Base-by-base conservation (phyloP, 176 grass and related monocot species). In the Lolium perenne region DNA sequence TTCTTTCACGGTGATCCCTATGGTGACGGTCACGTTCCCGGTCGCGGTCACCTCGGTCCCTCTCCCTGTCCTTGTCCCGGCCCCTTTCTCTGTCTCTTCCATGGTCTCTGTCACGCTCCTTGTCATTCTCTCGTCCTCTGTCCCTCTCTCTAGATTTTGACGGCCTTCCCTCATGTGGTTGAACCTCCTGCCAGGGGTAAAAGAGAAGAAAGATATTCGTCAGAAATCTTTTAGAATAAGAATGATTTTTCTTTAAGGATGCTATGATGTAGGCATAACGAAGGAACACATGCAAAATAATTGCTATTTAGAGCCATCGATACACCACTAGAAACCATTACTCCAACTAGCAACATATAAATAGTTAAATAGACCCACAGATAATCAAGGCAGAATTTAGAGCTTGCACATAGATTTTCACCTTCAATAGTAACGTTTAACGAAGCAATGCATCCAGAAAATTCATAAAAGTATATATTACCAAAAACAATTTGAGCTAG, bases 111-210 rank as follows among this genome's bases (percentile, higher is more conserved):
- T 92, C 87, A 0, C 85, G 92, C 56, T 94, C 90, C 73, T 82
- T 97, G 43, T 91, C 82, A 69, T 83, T 95, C 3, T 87, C 90
- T 3, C 81, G 82, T 17, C 89, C 94, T 61, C 83, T 92, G 21
- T 91, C 95, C 85, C 75, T 95, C 82, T 91, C 95, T 84, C 95
- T 90, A 26, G 87, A 95, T 51, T 95, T 98, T 2, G 93, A 95
- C 61, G 93, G 92, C 11, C 91, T 81, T 35, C 89, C 89, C 78
- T 98, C 91, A 66, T 87, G 88, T 23, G 81, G 75, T 8, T 87
- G 83, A 20, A 89, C 77, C 40, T 94, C 90, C 0, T 77, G 84
- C 86, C 91, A 3, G 66, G 10, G 84, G 79, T 21, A 74, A n/a
- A 12, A 55, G 22, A 58, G 62, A 7, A 35, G 23, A 64, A 82